A percentile compares a stretch with the other conserved stretches of the same genome.
Conservation (phyloP, 306 rosid species). For the Vigna hirtella region DNA sequence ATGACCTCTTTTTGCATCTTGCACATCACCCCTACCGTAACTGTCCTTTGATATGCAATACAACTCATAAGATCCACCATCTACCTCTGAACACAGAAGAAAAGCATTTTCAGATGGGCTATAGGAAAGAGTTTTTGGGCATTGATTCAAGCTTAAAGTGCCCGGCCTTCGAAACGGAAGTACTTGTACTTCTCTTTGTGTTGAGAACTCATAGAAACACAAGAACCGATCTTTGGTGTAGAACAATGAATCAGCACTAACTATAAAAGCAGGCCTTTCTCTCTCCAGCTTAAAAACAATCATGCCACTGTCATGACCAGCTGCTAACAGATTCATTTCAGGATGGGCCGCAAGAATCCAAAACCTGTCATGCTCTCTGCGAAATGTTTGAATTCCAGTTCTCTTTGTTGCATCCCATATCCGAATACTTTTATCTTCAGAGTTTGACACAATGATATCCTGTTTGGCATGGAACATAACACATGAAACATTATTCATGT, state of each 20-base stretch:
- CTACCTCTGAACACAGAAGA: constrained; percentile 89
- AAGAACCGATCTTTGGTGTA: constrained; percentile 84
- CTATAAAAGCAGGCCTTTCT: constrained; percentile 90
- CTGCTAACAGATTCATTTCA: constrained; percentile 95
- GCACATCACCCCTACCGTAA: constrained; percentile 77
- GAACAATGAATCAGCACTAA: constrained; percentile 84
- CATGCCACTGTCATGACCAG: constrained; percentile 99
- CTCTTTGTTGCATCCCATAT: constrained; percentile 98
- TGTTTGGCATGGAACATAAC: constrained; percentile 96
- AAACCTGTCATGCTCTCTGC: constrained; percentile 95
- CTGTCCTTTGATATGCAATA: constrained; percentile 76
- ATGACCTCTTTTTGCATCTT: constrained; percentile 82
- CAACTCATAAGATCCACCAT: constrained; percentile 91
- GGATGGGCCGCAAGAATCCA: constrained; percentile 99
- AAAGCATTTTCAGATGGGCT: constrained; percentile 92
- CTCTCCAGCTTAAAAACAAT: constrained; percentile 94
- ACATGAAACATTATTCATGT: constrained; percentile 96
- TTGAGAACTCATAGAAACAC: constrained; percentile 81
- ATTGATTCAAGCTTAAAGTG: constrained; percentile 74
- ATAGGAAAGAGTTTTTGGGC: constrained; percentile 88
- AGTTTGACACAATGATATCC: constrained; percentile 93
- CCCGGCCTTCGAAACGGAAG: constrained; percentile 92
- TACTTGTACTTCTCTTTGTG: constrained; percentile 81
- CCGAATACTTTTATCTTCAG: constrained; percentile 96
- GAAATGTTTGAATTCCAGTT: constrained; percentile 92